Percentiles rank a stretch among this genome's conserved stretches.
These are phyloP conservation scores for Fusarium sarcochroum DNA, from an alignment of 2,329 filamentous ascomycete genomes.

Conservation along the genomic window DNA sequence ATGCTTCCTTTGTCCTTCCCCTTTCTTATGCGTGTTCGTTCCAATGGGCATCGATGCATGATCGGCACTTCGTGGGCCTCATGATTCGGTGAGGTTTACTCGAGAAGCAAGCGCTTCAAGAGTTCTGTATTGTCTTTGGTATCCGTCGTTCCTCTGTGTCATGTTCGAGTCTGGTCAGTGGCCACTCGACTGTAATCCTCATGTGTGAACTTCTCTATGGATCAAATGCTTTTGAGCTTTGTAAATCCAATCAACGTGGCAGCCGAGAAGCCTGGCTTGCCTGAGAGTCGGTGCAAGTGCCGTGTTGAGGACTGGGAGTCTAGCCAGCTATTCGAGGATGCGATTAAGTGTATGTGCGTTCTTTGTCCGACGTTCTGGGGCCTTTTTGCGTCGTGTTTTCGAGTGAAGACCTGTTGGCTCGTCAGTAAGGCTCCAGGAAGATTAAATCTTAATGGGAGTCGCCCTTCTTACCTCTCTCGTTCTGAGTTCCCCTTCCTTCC, in stretches of 20 bases:
- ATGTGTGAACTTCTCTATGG: no score
- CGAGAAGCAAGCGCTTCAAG: background rate
- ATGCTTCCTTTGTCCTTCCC: background rate
- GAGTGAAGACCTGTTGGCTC: background rate
- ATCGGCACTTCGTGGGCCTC: background rate
- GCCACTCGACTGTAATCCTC: background rate
- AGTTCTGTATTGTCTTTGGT: background rate
- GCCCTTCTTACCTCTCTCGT: background rate
- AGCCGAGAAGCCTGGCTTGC: background rate
- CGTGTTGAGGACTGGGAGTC: background rate
- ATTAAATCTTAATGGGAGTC: no score
- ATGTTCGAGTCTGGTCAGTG: background rate
- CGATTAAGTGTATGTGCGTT: background rate
- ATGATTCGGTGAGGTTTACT: background rate
- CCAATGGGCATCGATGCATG: background rate
- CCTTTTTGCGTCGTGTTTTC: background rate
- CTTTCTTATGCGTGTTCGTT: rapidly evolving
- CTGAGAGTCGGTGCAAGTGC: background rate
- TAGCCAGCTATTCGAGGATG: background rate
- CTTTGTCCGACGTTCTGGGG: background rate
- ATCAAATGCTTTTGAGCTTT: background rate
- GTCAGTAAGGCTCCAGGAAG: rapidly evolving
- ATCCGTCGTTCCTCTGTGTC: background rate
- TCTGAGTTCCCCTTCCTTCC: background rate
- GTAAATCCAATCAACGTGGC: background rate